phyloP scores from a whole-genome alignment of 208 protist genomes.

The Endotrypanum monterogeii region DNA sequence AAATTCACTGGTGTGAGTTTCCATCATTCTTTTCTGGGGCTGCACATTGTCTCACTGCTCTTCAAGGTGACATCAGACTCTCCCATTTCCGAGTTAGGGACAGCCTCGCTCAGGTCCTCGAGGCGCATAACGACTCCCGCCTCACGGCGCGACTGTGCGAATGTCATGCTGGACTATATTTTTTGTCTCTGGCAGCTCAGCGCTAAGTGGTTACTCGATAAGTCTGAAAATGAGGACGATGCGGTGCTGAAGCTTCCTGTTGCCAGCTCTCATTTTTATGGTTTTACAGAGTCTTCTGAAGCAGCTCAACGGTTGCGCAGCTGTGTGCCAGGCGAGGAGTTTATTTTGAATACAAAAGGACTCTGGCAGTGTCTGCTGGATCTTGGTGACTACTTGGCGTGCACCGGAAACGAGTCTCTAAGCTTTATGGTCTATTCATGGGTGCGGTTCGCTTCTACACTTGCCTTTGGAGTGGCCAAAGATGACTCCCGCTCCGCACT shows the following conservation, averaged over 20 bases:
- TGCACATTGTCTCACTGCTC: constrained; percentile 31
- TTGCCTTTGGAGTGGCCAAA: constrained; percentile 36
- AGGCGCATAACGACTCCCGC: background rate
- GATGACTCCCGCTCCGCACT: constrained; percentile 33
- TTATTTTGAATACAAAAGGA: constrained; percentile 51
- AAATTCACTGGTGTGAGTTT: constrained; percentile 13
- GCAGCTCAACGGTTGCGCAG: constrained; percentile 29
- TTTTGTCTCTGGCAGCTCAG: constrained; percentile 56
- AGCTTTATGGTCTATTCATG: constrained; percentile 64
- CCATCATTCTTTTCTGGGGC: constrained; percentile 27
- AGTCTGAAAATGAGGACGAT: background rate
- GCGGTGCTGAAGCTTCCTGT: constrained; percentile 32
- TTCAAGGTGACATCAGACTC: constrained; percentile 8
- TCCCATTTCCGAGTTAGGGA: background rate
- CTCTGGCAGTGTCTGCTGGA: constrained; percentile 60
- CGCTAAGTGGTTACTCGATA: constrained; percentile 11
- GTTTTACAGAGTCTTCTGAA: constrained; percentile 30
- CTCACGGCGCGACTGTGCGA: constrained; percentile 39
- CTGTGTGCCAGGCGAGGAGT: constrained; percentile 33
- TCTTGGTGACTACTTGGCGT: constrained; percentile 50
- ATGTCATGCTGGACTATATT: constrained; percentile 73
- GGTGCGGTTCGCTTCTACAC: constrained; percentile 52
- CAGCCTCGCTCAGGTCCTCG: background rate
- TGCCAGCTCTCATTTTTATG: constrained; percentile 40
- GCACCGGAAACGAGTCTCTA: constrained; percentile 48